Evolutionary conservation across 2,329 filamentous ascomycete species (phyloP).

Genomic region (Beauveria sp.): DNA sequence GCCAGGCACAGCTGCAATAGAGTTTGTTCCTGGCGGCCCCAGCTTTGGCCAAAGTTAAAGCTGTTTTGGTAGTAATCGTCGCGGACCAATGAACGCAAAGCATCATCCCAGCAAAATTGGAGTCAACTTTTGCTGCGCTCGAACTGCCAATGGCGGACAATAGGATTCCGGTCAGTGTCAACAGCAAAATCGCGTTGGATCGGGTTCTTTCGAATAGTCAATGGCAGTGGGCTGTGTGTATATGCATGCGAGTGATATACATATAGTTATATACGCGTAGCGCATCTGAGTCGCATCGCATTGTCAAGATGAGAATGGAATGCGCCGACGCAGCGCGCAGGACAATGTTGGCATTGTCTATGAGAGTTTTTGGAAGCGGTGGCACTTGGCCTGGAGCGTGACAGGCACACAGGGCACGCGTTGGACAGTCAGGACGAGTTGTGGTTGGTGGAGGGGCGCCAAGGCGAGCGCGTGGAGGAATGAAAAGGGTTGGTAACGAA

Average conservation of each 20-base stretch:
- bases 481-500: background rate
- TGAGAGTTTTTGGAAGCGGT: background rate
- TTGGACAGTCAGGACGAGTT: background rate
- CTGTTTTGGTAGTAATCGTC: background rate
- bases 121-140: background rate
- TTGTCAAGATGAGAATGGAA: background rate
- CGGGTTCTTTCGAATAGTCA: background rate
- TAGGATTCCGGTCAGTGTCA: background rate
- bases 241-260: background rate
- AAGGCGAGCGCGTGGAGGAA: conserved; percentile 1
- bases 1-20: background rate
- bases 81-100: background rate
- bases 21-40: background rate
- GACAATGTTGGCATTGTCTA: conserved; percentile 1
- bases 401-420: background rate
- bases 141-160: background rate
- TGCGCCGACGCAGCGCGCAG: background rate
- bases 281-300: background rate
- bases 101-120: no score
- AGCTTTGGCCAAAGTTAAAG: background rate
- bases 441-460: background rate
- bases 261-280: background rate
- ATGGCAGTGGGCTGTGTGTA: background rate
- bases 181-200: background rate
- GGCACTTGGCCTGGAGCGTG: background rate